Evolutionary conservation across 2,329 filamentous ascomycete genomes (phyloP), one percentile per base, ranked within the genome.

Genomic region (Aureobasidium sp.): DNA sequence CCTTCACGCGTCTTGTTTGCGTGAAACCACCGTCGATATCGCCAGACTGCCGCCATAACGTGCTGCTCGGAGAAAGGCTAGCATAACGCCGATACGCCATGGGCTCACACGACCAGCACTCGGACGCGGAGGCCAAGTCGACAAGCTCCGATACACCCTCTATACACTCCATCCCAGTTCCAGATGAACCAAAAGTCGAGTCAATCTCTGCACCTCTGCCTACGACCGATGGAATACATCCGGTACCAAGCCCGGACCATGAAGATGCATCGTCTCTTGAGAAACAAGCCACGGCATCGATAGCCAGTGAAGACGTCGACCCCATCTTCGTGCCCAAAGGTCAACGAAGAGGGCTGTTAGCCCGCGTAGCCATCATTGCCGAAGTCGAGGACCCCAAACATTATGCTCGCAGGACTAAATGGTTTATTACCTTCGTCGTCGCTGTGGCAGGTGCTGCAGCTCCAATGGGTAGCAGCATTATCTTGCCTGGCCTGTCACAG

Each of bases 401-500:
- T 56, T 96, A 96, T 71, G 77, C 81, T 12, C 82, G 84, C 37
- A 82, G 77, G 55, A 90, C 84, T 15, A 96, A 96, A 84, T 96
- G 91, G 91, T 82, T 84, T 64, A 86, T 97, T 66, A 96, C 91
- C 0, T 79, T 85, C 39, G 83, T 93, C 52, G 84, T 96, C 49
- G 88, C 91, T 1, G 70, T 92, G 17, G 90, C 90, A 2, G 91
- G 85, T 1, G 85, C 87, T 15, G 88, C 85, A 0, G 90, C 88
- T 0, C 92, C 92, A 0, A 85, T 96, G 77, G 92, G 92, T 0
- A 92, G 89, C 31, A 84, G 88, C 1, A 91, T 96, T 61, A 86
- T 96, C 62, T 87, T 93, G 68, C 91, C 88, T 90, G 75, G 75
- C 86, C 80, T 37, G 2, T 42, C 59, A 15, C 78, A 87, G 45